Evolutionary conservation across 106 monocot genomes (phyloP).

Genomic region (Dendrobium chrysotoxum): DNA sequence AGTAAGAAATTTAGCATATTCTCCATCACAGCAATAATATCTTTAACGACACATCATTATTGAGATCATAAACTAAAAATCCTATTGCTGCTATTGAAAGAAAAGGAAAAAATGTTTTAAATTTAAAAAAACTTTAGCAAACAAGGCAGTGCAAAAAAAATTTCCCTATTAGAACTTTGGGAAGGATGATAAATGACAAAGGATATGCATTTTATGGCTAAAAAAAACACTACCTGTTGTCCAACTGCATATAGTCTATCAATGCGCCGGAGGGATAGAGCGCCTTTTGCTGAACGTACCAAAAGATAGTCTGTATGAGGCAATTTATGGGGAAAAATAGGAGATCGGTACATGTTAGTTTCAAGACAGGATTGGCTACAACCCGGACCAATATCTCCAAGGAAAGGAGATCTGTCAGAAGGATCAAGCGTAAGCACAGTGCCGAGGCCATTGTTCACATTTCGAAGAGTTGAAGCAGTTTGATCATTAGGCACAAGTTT

Average conservation of each 20-base stretch:
- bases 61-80: not conserved
- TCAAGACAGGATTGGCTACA: conserved; percentile 79
- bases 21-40: not conserved
- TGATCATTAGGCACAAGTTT: conserved; percentile 63
- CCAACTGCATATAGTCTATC: conserved; percentile 77
- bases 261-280: conserved; percentile 79
- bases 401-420: conserved; percentile 89
- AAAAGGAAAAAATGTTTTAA: not conserved
- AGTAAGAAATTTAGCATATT: not conserved
- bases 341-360: conserved; percentile 90
- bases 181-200: not conserved
- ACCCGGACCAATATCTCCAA: conserved; percentile 85
- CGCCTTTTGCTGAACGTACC: conserved; percentile 88
- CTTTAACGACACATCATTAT: not conserved
- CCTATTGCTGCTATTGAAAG: not conserved
- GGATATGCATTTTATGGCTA: not conserved
- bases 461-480: conserved; percentile 57
- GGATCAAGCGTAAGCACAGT: conserved; percentile 73
- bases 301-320: conserved; percentile 81
- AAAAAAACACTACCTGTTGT: conserved; percentile 51
- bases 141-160: conserved; percentile 2
- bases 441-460: conserved; percentile 53
- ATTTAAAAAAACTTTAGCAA: not conserved
- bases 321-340: conserved; percentile 82
- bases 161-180: not conserved